These are phyloP conservation scores for Colletotrichum karsti DNA, from an alignment of 2,329 filamentous ascomycete genomes.

Conservation along the genomic window DNA sequence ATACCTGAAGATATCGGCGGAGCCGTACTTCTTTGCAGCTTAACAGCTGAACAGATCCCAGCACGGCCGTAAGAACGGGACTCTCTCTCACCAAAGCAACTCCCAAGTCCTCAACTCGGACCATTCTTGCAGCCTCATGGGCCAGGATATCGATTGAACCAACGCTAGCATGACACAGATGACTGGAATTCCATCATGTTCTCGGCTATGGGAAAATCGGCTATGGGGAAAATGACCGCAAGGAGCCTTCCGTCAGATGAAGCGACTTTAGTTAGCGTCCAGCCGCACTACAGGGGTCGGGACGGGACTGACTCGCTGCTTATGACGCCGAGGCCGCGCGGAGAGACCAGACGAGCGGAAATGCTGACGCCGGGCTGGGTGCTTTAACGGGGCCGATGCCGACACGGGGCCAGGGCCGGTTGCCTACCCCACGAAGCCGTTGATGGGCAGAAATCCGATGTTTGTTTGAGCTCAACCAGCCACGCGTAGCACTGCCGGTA, in stretches of 20 bases:
- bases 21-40: not conserved
- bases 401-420: no score
- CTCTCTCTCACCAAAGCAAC: not conserved
- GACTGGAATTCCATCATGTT: not conserved
- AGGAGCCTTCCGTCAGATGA: not conserved
- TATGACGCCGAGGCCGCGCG: not conserved
- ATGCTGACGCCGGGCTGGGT: not conserved
- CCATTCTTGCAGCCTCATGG: not conserved
- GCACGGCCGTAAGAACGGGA: not conserved
- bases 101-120: not conserved
- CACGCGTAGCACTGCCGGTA: no score
- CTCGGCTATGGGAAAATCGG: not conserved
- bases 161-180: not conserved
- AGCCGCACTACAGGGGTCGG: conserved; percentile 25
- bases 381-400: no score
- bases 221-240: not conserved
- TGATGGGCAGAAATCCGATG: no score
- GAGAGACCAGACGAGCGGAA: not conserved
- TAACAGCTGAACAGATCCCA: not conserved
- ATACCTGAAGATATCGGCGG: not conserved
- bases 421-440: no score
- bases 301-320: not conserved
- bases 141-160: not conserved
- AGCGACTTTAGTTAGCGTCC: conserved; percentile 8
- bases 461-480: no score